Conservation (phyloP, 495 filamentous ascomycete species). For the Tuber magnatum region DNA sequence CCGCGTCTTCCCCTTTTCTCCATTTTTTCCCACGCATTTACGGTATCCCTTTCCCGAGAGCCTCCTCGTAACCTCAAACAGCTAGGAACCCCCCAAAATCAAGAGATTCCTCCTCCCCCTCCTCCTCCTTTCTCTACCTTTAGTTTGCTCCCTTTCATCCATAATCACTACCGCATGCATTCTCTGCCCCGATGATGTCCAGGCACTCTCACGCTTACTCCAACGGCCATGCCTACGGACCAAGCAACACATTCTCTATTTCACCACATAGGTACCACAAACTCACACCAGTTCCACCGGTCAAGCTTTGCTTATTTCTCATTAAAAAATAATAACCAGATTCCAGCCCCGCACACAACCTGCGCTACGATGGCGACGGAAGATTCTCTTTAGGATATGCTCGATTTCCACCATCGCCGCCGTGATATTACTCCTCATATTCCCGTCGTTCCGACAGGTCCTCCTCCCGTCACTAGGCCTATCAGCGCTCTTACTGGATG, state of each 20-base stretch:
- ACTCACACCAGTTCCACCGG: slow-evolving; percentile 7
- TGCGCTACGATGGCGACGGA: slow-evolving; percentile 63
- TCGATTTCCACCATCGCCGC: slow-evolving; percentile 44
- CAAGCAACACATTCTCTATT: slow-evolving; percentile 65
- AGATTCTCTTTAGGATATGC: slow-evolving; percentile 62
- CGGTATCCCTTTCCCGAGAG: neutral
- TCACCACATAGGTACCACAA: slow-evolving; percentile 71
- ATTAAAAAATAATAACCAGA: slow-evolving; percentile 45
- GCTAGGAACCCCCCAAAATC: neutral
- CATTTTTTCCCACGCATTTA: neutral
- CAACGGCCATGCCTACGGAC: slow-evolving; percentile 69
- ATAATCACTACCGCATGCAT: slow-evolving; percentile 25
- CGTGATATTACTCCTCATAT: slow-evolving; percentile 52
- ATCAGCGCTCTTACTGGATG: slow-evolving; percentile 62
- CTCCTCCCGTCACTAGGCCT: slow-evolving; percentile 66
- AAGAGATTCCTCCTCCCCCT: neutral
- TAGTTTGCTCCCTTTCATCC: neutral
- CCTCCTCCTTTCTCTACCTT: neutral
- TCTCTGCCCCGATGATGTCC: slow-evolving; percentile 38
- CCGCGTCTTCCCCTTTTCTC: slow-evolving; percentile 3
- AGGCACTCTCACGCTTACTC: slow-evolving; percentile 54
- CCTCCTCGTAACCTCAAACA: neutral
- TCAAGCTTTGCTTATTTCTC: slow-evolving; percentile 13
- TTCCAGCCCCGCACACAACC: slow-evolving; percentile 81
- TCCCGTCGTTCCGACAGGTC: slow-evolving; percentile 61